These are phyloP conservation scores for Diplocarpon mali DNA, from an alignment of 2,329 filamentous ascomycete genomes.

Conservation along the genomic window DNA sequence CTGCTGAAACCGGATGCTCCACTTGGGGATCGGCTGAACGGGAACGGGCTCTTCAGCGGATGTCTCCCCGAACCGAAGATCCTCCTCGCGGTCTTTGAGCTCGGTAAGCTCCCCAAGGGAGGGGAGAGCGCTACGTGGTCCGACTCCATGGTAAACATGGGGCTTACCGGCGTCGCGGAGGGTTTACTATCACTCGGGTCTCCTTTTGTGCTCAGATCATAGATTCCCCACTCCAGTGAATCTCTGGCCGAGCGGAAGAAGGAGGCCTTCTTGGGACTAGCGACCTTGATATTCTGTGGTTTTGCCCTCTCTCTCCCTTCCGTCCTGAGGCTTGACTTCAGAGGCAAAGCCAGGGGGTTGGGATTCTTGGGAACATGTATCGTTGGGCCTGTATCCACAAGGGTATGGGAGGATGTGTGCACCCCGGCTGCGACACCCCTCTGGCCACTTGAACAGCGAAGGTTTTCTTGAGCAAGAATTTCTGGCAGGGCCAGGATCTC, in stretches of 20 bases:
- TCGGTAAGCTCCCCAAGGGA: not conserved
- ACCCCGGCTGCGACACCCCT: not conserved
- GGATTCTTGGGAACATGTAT: no score
- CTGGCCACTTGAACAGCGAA: not conserved
- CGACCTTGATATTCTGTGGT: not conserved
- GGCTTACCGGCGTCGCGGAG: conserved; percentile 1
- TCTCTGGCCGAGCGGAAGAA: not conserved
- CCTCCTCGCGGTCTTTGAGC: not conserved
- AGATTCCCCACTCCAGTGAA: conserved; percentile 2
- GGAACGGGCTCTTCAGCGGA: conserved; percentile 16
- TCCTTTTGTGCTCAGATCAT: not conserved
- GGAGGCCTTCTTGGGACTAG: not conserved
- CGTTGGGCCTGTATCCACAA: no score
- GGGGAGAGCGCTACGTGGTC: conserved; percentile 3
- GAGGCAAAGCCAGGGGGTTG: not conserved
- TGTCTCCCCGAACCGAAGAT: conserved; percentile 11
- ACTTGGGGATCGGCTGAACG: conserved; percentile 4
- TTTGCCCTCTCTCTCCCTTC: not conserved
- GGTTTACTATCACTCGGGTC: not conserved
- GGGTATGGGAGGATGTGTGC: not conserved
- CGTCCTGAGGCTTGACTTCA: not conserved
- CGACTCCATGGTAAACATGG: conserved; percentile 5
- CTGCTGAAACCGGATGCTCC: not conserved
- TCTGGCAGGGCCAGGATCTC: not conserved
- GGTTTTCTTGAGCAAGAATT: not conserved